phyloP scores from a whole-genome alignment of 1,284 basidiomycete genomes.

The Cryptococcus sp. region DNA sequence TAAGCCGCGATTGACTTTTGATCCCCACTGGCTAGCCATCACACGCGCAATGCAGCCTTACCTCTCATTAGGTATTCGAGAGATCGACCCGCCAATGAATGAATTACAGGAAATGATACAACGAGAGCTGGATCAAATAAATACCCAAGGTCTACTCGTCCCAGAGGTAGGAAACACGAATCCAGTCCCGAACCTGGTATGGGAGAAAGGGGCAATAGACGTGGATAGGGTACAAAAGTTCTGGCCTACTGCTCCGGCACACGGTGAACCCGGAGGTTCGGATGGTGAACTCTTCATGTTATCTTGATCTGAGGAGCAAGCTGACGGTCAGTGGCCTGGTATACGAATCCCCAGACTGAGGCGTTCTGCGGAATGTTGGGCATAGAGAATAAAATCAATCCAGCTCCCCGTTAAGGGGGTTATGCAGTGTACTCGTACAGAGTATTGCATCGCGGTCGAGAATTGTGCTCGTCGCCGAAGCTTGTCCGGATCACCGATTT shows the following conservation, averaged over 20 bases:
- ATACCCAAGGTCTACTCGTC: constrained; percentile 36
- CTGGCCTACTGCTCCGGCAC: constrained; percentile 64
- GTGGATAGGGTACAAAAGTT: constrained; percentile 68
- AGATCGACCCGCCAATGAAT: constrained; percentile 61
- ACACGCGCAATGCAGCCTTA: constrained; percentile 77
- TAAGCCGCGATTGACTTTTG: constrained; percentile 58
- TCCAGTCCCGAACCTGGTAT: constrained; percentile 31
- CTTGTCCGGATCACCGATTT: no score
- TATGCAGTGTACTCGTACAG: no score
- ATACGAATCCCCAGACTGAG: constrained; percentile 86
- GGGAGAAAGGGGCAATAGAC: constrained; percentile 36
- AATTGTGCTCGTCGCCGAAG: no score
- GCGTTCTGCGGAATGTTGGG: constrained; percentile 76
- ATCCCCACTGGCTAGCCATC: constrained; percentile 92
- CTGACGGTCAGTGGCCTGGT: constrained; percentile 53
- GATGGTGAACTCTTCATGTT: constrained; percentile 19
- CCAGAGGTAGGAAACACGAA: constrained; percentile 4
- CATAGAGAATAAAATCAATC: constrained; percentile 75
- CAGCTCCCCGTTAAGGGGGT: no score
- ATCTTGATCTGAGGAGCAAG: background rate
- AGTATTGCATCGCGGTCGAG: no score
- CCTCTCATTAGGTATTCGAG: constrained; percentile 57
- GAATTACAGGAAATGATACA: constrained; percentile 57
- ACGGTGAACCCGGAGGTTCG: constrained; percentile 47
- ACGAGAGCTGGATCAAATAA: constrained; percentile 65